Percentiles rank a stretch among this genome's conserved stretches.
phyloP scores from a whole-genome alignment of 805 yeast genomes.

The Hanseniaspora lindneri region DNA sequence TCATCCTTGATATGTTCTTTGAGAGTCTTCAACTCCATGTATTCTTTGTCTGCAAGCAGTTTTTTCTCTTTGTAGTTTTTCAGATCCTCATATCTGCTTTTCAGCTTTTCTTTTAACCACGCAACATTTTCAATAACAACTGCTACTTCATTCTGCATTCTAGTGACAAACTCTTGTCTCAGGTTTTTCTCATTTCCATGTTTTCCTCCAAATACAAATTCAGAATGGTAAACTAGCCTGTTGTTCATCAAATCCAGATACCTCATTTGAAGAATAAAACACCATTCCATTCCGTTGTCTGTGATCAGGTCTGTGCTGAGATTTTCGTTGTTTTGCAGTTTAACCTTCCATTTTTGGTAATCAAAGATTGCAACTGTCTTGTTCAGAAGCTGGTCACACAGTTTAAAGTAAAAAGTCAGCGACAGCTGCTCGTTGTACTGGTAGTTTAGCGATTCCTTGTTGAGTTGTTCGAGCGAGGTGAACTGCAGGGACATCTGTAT shows the following conservation, averaged over 20 bases:
- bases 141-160: constrained; percentile 27
- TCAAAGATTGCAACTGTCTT: constrained; percentile 30
- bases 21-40: not conserved
- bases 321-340: not conserved
- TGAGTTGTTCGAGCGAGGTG: constrained; percentile 23
- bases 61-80: not conserved
- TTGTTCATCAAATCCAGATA: constrained; percentile 39
- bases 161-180: constrained; percentile 22
- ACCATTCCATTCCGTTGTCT: constrained; percentile 14
- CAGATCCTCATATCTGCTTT: constrained; percentile 11
- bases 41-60: not conserved
- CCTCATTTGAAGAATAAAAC: constrained; percentile 35
- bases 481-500: constrained; percentile 2
- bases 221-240: constrained; percentile 26
- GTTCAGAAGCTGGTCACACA: constrained; percentile 36
- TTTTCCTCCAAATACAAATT: constrained; percentile 15
- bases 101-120: constrained; percentile 23
- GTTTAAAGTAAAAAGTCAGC: constrained; percentile 43
- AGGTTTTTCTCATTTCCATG: constrained; percentile 9
- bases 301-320: not conserved
- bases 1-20: constrained; percentile 8
- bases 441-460: constrained; percentile 41
- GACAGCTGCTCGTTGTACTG: constrained; percentile 43
- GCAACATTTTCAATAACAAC: constrained; percentile 25
- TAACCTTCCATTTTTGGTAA: constrained; percentile 13